These are phyloP conservation scores for Casuarina cunninghamiana DNA, from an alignment of 306 rosid species.

Conservation along the genomic window DNA sequence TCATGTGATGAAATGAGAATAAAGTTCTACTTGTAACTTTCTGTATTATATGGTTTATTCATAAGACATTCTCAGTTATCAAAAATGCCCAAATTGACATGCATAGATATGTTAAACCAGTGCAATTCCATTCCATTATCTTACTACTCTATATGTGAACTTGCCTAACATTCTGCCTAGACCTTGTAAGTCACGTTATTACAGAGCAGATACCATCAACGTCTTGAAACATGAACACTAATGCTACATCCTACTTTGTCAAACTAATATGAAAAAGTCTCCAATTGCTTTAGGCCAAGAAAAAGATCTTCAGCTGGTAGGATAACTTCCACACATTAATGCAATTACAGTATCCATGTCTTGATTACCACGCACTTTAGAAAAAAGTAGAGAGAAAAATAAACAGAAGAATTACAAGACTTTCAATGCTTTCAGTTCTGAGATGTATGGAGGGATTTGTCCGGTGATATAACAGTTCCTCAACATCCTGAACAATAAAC, in stretches of 20 bases:
- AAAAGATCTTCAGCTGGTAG: not conserved
- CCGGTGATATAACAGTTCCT: slow-evolving; percentile 33
- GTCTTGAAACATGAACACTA: not conserved
- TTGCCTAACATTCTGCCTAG: not conserved
- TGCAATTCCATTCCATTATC: not conserved
- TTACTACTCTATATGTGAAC: not conserved
- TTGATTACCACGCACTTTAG: not conserved
- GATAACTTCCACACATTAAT: not conserved
- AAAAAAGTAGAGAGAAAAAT: not conserved
- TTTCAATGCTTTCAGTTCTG: slow-evolving; percentile 1
- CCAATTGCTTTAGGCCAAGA: not conserved
- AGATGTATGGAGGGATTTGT: slow-evolving; percentile 19
- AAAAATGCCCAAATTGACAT: not conserved
- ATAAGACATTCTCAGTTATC: not conserved
- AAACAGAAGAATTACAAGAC: slow-evolving; percentile 12
- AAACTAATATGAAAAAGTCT: not conserved
- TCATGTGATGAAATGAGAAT: not conserved
- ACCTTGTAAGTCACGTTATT: not conserved
- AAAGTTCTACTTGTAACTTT: not conserved
- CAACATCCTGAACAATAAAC: slow-evolving; percentile 26
- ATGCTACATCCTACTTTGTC: not conserved
- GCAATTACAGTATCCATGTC: not conserved
- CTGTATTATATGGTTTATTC: not conserved
- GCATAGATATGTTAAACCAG: not conserved
- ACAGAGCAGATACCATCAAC: not conserved